These are phyloP conservation scores for Fraxinus sp. DNA, from an alignment of 305 asterid species.

Conservation along the genomic window DNA sequence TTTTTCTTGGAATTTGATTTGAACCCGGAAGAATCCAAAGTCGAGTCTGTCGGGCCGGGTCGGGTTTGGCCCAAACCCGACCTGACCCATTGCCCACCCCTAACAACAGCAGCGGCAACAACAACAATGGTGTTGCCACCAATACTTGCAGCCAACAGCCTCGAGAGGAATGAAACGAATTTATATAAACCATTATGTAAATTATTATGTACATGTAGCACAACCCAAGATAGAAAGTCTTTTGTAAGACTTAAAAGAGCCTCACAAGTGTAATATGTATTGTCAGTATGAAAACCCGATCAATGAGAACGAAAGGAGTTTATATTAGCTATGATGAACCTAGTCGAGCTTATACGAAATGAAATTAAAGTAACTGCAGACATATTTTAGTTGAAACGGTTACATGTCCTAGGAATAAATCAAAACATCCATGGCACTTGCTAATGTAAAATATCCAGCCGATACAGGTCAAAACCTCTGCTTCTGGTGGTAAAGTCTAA, in stretches of 20 bases:
- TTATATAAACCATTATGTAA: too few species aligned
- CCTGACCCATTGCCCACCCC: too few species aligned
- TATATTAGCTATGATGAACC: background rate
- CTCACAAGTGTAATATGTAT: background rate
- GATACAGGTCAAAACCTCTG: background rate
- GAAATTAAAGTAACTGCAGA: background rate
- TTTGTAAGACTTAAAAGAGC: background rate
- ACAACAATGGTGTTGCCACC: background rate
- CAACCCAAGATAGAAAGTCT: too few species aligned
- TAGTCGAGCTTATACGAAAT: background rate
- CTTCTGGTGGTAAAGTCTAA: background rate
- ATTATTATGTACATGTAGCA: too few species aligned
- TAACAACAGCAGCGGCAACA: too few species aligned
- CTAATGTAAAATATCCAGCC: background rate
- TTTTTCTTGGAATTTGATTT: too few species aligned
- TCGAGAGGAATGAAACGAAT: background rate
- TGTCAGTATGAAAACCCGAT: background rate
- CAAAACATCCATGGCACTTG: background rate
- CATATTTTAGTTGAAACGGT: background rate
- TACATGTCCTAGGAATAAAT: background rate
- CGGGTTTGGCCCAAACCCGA: too few species aligned
- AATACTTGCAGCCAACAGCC: background rate
- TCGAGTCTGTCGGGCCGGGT: too few species aligned
- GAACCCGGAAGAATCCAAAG: too few species aligned
- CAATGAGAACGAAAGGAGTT: background rate